Conservation (phyloP, 352 stramenopile species). For the Phytophthora citricola region DNA sequence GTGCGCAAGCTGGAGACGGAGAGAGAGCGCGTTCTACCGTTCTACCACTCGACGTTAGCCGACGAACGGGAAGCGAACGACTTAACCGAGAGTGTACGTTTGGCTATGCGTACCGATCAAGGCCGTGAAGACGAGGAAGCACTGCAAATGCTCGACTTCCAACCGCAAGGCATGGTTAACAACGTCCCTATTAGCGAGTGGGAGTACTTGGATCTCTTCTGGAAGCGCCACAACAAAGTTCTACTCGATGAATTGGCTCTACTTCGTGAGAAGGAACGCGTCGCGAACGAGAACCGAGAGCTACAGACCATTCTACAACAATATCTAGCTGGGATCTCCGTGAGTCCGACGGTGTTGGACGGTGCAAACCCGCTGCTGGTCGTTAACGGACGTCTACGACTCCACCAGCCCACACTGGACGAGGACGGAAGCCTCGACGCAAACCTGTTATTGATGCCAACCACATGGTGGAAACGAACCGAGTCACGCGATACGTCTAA, state of each 20-base stretch:
- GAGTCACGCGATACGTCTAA: conserved; percentile 46
- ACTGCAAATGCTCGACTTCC: conserved; percentile 50
- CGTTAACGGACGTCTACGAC: conserved; percentile 88
- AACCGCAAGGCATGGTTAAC: conserved; percentile 66
- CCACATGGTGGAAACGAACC: conserved; percentile 83
- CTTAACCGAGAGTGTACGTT: conserved; percentile 66
- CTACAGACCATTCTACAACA: conserved; percentile 92
- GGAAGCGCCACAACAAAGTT: conserved; percentile 96
- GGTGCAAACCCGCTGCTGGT: conserved; percentile 92
- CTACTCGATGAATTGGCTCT: conserved; percentile 93
- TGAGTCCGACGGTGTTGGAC: conserved; percentile 93
- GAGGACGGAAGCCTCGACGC: conserved; percentile 42
- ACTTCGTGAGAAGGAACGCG: conserved; percentile 83
- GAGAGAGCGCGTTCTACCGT: conserved; percentile 90
- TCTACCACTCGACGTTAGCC: conserved; percentile 67
- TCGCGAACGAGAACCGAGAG: conserved; percentile 91
- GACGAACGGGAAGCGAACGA: conserved; percentile 74
- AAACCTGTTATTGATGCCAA: conserved; percentile 81
- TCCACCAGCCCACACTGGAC: conserved; percentile 47
- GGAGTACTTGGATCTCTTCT: conserved; percentile 93
- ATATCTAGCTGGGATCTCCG: conserved; percentile 93
- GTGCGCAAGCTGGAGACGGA: conserved; percentile 93
- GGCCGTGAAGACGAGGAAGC: conserved; percentile 41
- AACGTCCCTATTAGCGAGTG: conserved; percentile 70
- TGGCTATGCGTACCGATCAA: conserved; percentile 45